Evolutionary conservation across 768 basidiomycete species (phyloP), one percentile per base, ranked within the genome.

Genomic region (Tylopilus subfusipes): DNA sequence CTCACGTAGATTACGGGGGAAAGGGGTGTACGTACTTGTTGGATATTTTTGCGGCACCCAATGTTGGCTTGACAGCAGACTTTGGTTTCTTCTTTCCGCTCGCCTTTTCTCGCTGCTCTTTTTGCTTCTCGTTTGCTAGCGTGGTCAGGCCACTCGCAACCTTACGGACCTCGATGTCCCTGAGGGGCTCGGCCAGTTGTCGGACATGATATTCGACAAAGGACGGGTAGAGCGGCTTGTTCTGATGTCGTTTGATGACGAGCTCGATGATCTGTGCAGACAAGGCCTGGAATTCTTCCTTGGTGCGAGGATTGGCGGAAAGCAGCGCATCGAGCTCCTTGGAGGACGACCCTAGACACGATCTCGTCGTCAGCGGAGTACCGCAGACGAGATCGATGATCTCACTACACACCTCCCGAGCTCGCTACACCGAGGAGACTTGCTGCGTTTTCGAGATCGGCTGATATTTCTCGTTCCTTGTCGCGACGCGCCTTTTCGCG

Each of bases 111-210:
- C 87, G 81, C 62, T 88, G 85, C 67, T 92, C 92, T 73, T 84
- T 90, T 74, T 95, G 91, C 75, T 98, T 99, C 76, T 95, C 93
- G 65, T 96, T 98, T 47, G 93, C 89, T 7, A 98, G 77, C 3
- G 90, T 86, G 16, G 90, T 92, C 51, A 99, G 75, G 4, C 78
- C 84, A 47, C 84, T 88, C 0, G 93, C 90, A 0, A 83, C 90
- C 68, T 98, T 98, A 57, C 94, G 82, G 25, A 93, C 86, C 62
- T 99, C 96, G 48, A 93, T 84, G 57, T 98, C 93, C 63, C 86
- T 89, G 51, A 98, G 78, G 6, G 92, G 83, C 54, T 76, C 72
- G 1, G 88, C 85, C 16, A 97, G 73, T 48, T 85, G 85, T 43
- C 86, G 84, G 18, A 83, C 84, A 59, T 94, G 85, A 59, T 90